Base-by-base conservation (phyloP, 148 eudicot species). In the Vaccinium macrocarpon region DNA sequence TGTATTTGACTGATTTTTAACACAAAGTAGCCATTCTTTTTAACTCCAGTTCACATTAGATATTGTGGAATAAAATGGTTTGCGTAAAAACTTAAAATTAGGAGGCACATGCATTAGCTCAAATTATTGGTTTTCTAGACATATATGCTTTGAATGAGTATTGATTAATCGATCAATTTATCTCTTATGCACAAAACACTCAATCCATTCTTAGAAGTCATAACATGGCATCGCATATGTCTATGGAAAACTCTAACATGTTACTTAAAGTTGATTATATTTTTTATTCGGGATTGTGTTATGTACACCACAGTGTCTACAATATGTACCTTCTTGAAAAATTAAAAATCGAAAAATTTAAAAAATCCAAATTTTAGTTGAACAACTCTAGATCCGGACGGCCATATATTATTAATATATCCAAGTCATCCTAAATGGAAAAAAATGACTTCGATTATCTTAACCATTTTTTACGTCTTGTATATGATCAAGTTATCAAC, bases 61-160 rank as follows among this genome's bases (percentile, higher is more conserved):
- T 9, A 27, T 32, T 21, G 8, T 3, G 46, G 32, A 72, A 46
- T 16, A 51, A 8, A 19, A 53, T 23, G 50, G 46, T 52, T 82
- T 82, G 78, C 78, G 35, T 82, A 66, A 71, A 66, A 71, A 50
- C 84, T 66, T 6, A 71, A 82, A 82, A 71, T 78, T 53, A 82
- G 78, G 50, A 74, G n/a, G 78, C 84, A 56, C 80, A 74, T 83
- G 84, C 52, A 52, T 71, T 51, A 50, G 32, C 59, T n/a, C 23
- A 9, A 11, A 70, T 70, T 51, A 82, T 2, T 50, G 79, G 52
- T 38, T 74, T 19, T 32, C 10, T 52, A 32, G 2, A 27, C 77
- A 35, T 35, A 35, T 3, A 35, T 35, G 38, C 49, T 81, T 66
- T 2, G 25, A 68, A 81, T 13, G 2, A 48, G n/a, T 23, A 52